Evolutionary conservation across 208 protist genomes (phyloP), one percentile per base, ranked within the genome.

Genomic region (Crithidia bombi): DNA sequence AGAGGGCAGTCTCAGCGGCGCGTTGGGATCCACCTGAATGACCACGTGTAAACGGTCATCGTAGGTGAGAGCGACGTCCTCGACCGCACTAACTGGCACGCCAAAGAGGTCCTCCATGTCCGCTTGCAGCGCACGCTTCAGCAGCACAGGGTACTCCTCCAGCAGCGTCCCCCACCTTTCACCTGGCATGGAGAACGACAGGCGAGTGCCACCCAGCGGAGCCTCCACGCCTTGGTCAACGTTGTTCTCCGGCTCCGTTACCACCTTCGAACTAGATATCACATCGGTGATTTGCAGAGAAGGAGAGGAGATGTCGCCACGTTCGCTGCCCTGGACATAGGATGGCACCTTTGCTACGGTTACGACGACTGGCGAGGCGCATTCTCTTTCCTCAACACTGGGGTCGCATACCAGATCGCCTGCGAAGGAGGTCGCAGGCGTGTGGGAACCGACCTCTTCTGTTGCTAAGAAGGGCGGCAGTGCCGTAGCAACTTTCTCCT

Each of bases 91-190:
- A 2, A 28, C 21, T 14, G 39, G 56, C 0, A 57, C 36, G n/a
- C 66, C 56, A 26, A 44, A 72, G 25, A 58, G 49, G 35, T 54
- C 33, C 26, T 66, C 47, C 56, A 66, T 58, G 38, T 73, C 67
- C 12, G 26, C 43, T 38, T 56, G 32, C 67, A 73, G 17, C 19
- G 67, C 39, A 6, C 49, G 46, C 57, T 65, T 52, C 57, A 52
- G 49, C n/a, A 65, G 57, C 21, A 65, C 38, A 15, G 58, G 58
- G 28, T 28, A 44, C 30, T 61, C 50, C 14, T 41, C 58, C 21
- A 58, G 30, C 35, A 65, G 38, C 28, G 33, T 15, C 17, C 21
- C 38, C 49, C 57, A 58, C 41, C 52, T 73, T 15, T 73, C 39
- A 15, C 57, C 57, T 23, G 28, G 6, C 38, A 51, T 52, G 49